Evolutionary conservation across 495 filamentous ascomycete genomes (phyloP).

Genomic region (Talaromyces liani): DNA sequence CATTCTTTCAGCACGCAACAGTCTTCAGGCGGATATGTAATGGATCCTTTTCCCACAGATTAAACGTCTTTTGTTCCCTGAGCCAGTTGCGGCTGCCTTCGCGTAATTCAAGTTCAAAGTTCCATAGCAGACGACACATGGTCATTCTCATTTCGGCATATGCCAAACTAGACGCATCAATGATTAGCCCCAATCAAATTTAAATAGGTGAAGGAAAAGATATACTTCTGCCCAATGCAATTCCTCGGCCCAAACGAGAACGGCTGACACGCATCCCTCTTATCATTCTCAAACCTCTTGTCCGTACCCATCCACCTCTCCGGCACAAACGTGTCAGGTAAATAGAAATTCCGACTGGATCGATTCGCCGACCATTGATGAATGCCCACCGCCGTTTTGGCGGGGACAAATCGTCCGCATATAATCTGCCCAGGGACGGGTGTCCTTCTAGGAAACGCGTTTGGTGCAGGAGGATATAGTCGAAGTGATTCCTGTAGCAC

Average conservation of each 20-base stretch:
- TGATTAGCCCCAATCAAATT: too few species aligned
- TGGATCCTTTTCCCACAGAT: constrained; percentile 25
- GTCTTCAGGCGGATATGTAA: constrained; percentile 19
- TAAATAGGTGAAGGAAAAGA: neutral
- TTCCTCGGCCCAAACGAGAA: constrained; percentile 32
- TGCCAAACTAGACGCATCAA: constrained; percentile 5
- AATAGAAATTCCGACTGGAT: constrained; percentile 12
- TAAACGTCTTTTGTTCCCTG: constrained; percentile 18
- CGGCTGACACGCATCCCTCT: constrained; percentile 19
- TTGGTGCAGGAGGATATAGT: constrained; percentile 44
- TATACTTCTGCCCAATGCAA: constrained; percentile 32
- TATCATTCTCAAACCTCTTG: constrained; percentile 17
- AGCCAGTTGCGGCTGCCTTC: neutral
- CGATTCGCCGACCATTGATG: constrained; percentile 16
- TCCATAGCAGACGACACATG: constrained; percentile 11
- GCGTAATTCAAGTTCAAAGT: constrained; percentile 12
- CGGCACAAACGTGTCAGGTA: constrained; percentile 26
- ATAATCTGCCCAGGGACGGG: constrained; percentile 33
- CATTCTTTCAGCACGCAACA: neutral
- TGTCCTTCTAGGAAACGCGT: constrained; percentile 38
- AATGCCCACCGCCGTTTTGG: constrained; percentile 13
- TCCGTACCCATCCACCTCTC: constrained; percentile 36
- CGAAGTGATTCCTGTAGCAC: constrained; percentile 48
- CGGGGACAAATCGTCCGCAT: constrained; percentile 27
- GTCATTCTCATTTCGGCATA: constrained; percentile 11